phyloP scores from a whole-genome alignment of 768 basidiomycete genomes.

The Mrakia gelida region DNA sequence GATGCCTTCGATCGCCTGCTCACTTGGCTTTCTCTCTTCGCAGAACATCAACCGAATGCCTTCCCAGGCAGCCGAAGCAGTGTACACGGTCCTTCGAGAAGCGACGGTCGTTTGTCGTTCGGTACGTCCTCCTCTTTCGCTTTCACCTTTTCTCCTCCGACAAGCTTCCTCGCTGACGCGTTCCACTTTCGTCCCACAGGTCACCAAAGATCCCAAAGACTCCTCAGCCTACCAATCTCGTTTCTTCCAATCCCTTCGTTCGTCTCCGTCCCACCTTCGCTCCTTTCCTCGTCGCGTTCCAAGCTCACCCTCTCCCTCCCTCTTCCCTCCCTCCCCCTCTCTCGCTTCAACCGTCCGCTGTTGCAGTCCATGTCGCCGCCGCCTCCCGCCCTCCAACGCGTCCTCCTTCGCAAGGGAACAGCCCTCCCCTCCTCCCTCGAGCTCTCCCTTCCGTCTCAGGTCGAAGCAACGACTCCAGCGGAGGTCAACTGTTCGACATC shows the following conservation, averaged over 20 bases:
- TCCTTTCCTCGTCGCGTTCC: neutral
- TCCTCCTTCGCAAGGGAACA: neutral
- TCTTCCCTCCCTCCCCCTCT: neutral
- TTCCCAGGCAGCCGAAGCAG: neutral
- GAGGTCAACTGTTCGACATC: neutral
- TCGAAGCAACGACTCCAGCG: neutral
- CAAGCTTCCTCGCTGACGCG: neutral
- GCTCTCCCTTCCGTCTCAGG: neutral
- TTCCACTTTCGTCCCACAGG: neutral
- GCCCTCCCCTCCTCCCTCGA: neutral
- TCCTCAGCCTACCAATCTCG: conserved; percentile 11
- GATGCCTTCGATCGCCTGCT: too few species aligned
- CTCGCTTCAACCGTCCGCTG: too few species aligned
- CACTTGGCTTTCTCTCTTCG: neutral
- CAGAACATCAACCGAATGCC: conserved; percentile 15
- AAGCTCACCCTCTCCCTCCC: neutral
- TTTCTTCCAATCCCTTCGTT: neutral
- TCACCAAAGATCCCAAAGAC: neutral
- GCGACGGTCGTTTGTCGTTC: conserved; percentile 6
- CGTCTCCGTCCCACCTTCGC: neutral
- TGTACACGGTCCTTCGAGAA: neutral
- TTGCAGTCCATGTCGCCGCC: neutral
- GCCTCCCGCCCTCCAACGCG: neutral
- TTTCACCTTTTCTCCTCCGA: neutral
- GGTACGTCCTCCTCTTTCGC: neutral